Evolutionary conservation across 306 rosid species (phyloP), one percentile per base, ranked within the genome.

Genomic region (Castanospermum australe): DNA sequence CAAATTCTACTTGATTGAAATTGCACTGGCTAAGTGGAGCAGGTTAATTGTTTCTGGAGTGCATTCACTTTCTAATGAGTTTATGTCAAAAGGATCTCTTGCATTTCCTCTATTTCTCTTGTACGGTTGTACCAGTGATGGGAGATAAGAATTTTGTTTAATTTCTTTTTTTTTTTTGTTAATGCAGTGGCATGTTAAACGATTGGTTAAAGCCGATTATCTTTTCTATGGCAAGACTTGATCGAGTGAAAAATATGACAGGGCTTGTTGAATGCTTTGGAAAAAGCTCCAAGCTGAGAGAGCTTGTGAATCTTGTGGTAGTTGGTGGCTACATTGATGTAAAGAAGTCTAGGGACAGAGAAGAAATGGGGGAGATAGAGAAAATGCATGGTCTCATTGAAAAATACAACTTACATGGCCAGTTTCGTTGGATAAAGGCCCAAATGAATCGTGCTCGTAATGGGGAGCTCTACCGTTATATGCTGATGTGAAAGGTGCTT

Each of bases 241-340:
- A 87, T 67, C 60, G 20, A 54, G 93, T 90, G 86, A 92, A 92
- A 72, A 90, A 90, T 50, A 39, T 92, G 12, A 78, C 89, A 2
- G 94, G 94, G 65, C 84, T 92, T 73, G 97, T 90, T 39, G 93
- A 90, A 79, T 82, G 80, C 73, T 92, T 84, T 86, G 93, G 86
- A 8, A 90, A 92, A 84, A 86, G 79, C 81, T 61, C 83, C 47
- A 83, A 74, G 80, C 77, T 90, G 67, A 90, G 93, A 87, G 92
- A 92, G 71, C 80, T 88, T 59, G 97, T 54, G 67, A 87, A 88
- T 79, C 90, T 92, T 32, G 92, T 90, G 30, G 78, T 87, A 8
- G 86, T 92, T 8, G 92, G 92, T 56, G 97, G 95, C 45, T 81
- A 86, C 79, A 73, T 77, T 59, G 92, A 92, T 50, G 84, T 77